phyloP scores from a whole-genome alignment of 176 grass and related monocot genomes.

The Oropetium thomaeum region DNA sequence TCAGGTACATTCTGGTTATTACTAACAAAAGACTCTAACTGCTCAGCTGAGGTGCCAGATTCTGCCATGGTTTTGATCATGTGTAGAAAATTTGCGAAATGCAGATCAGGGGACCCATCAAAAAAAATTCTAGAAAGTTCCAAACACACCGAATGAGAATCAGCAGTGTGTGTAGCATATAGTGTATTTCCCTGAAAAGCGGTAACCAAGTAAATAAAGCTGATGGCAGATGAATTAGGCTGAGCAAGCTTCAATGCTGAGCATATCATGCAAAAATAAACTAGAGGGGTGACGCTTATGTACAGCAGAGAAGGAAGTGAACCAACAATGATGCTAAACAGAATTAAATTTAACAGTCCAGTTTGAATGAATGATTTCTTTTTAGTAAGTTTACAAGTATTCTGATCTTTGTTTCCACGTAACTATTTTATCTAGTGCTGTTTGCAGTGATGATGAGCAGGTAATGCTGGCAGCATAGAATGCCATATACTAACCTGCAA shows the following conservation, averaged over 20 bases:
- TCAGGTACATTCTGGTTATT: constrained; percentile 79
- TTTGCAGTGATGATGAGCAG: neutral
- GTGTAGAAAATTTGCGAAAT: constrained; percentile 87
- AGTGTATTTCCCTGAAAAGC: constrained; percentile 75
- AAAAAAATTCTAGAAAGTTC: constrained; percentile 91
- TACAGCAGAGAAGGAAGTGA: neutral
- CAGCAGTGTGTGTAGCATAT: constrained; percentile 50
- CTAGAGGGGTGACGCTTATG: neutral
- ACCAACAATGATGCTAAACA: neutral
- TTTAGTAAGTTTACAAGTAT: neutral
- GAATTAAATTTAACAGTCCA: neutral
- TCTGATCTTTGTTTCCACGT: neutral
- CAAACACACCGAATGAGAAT: constrained; percentile 79
- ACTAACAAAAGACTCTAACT: constrained; percentile 71
- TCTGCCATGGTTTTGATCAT: constrained; percentile 80
- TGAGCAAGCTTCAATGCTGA: constrained; percentile 16
- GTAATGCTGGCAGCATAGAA: constrained; percentile 2
- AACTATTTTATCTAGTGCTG: neutral
- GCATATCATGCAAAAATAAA: neutral
- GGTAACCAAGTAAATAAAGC: constrained; percentile 25
- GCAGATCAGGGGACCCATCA: constrained; percentile 77
- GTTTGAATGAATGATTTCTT: neutral
- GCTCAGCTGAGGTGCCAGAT: constrained; percentile 57
- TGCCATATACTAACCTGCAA: constrained; percentile 59
- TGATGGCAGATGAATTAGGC: constrained; percentile 8